Percentiles rank a stretch among this genome's conserved stretches.
Evolutionary conservation across 306 rosid species (phyloP).

Genomic region (Mimosa bimucronata): DNA sequence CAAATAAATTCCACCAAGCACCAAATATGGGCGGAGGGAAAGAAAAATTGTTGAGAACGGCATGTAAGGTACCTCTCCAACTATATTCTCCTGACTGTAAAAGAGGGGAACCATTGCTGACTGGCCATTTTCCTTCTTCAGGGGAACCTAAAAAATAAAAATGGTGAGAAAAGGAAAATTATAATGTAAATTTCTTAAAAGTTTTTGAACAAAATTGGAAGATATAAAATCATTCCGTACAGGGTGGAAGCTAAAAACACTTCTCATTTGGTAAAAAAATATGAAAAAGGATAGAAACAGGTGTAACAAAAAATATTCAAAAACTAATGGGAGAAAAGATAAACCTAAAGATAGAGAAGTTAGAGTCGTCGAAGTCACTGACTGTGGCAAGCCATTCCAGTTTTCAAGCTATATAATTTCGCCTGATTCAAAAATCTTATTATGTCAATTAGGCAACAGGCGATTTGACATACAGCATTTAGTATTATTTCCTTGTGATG

Average conservation of each 20-base stretch:
- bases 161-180: not conserved
- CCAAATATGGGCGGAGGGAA: not conserved
- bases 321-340: not conserved
- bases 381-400: too few relatives aligned
- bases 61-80: constrained; percentile 46
- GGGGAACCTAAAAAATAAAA: constrained; percentile 27
- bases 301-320: not conserved
- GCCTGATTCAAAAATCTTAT: not conserved
- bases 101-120: constrained; percentile 41
- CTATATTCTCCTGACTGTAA: constrained; percentile 41
- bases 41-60: not conserved
- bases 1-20: constrained; percentile 7
- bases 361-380: not conserved
- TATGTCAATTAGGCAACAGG: not conserved
- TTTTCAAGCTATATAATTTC: not conserved
- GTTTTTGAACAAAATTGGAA: constrained; percentile 1
- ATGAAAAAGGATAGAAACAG: not conserved
- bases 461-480: not conserved
- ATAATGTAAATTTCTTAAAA: constrained; percentile 2
- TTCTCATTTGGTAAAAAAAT: not conserved
- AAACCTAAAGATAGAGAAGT: too few relatives aligned
- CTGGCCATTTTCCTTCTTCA: constrained; percentile 49
- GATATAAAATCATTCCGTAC: constrained; percentile 3
- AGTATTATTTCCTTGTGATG: constrained; percentile 10
- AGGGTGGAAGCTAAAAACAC: not conserved